Evolutionary conservation across 2,329 filamentous ascomycete genomes (phyloP).

Genomic region (Sordariomycetes sp.): DNA sequence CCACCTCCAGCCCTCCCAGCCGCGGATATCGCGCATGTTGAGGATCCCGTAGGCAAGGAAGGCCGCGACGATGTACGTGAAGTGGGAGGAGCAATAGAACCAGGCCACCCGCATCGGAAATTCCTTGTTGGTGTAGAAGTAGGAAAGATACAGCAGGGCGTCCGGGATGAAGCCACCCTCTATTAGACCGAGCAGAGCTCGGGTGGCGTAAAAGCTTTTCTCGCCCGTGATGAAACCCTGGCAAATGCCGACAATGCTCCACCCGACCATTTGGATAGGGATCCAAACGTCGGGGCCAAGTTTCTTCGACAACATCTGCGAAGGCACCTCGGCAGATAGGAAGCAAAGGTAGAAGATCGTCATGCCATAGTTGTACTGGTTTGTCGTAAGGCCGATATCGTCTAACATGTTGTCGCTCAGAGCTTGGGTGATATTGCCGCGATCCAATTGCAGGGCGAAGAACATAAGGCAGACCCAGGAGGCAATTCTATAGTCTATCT

Average conservation of each 20-base stretch:
- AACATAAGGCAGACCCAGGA: constrained; percentile 31
- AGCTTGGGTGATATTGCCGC: constrained; percentile 35
- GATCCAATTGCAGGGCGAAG: constrained; percentile 34
- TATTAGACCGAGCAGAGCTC: constrained; percentile 26
- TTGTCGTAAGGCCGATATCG: constrained; percentile 29
- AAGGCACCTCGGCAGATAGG: constrained; percentile 35
- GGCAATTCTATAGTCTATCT: constrained; percentile 31
- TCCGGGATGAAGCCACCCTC: constrained; percentile 37
- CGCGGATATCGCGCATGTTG: constrained; percentile 25
- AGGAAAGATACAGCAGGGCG: constrained; percentile 29
- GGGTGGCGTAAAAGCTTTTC: constrained; percentile 25
- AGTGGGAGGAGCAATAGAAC: constrained; percentile 28
- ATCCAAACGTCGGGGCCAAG: constrained; percentile 50
- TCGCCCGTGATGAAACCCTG: constrained; percentile 31
- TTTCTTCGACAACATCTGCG: constrained; percentile 48
- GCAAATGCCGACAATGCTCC: constrained; percentile 39
- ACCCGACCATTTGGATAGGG: constrained; percentile 44
- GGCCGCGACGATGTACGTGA: constrained; percentile 26
- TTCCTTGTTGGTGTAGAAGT: constrained; percentile 30
- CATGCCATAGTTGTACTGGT: constrained; percentile 24
- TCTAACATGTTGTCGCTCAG: constrained; percentile 34
- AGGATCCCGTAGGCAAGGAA: constrained; percentile 27
- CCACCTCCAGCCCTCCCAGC: constrained; percentile 30
- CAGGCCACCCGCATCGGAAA: constrained; percentile 25
- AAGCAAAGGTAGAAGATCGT: constrained; percentile 20